Conservation (phyloP, 805 yeast species). For the Wickerhamomyces hampshirensis region DNA sequence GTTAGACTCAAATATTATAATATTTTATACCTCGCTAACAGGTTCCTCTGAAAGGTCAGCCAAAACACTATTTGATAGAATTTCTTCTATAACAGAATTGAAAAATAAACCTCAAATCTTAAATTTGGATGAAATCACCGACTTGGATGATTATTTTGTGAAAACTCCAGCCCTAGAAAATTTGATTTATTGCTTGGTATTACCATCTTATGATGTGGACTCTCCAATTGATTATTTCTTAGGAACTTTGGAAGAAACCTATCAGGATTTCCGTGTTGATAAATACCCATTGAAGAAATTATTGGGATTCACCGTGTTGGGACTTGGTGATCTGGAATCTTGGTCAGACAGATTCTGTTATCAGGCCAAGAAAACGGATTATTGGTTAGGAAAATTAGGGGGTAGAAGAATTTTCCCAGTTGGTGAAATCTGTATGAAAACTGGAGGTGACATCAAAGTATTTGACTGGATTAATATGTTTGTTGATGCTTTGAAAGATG, state of each 20-base stretch:
- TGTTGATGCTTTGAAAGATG: conserved; percentile 57
- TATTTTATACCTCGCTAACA: conserved; percentile 82
- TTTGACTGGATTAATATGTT: conserved; percentile 65
- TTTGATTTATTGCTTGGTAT: conserved; percentile 61
- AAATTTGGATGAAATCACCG: conserved; percentile 78
- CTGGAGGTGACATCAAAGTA: conserved; percentile 53
- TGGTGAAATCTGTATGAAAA: conserved; percentile 79
- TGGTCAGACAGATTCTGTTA: conserved; percentile 86
- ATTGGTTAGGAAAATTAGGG: conserved; percentile 76
- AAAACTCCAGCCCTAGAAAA: conserved; percentile 49
- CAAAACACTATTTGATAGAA: conserved; percentile 36
- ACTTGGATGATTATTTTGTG: conserved; percentile 77
- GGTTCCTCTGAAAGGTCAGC: conserved; percentile 79
- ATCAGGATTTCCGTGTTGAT: conserved; percentile 81
- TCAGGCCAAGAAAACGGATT: conserved; percentile 74
- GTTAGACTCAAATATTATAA: conserved; percentile 51
- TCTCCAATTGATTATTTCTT: conserved; percentile 87
- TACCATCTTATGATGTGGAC: conserved; percentile 91
- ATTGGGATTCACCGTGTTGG: conserved; percentile 80
- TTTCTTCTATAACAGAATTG: conserved; percentile 27
- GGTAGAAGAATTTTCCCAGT: conserved; percentile 79
- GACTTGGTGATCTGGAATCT: conserved; percentile 82
- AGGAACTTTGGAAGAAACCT: conserved; percentile 74
- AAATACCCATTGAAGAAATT: conserved; percentile 67
- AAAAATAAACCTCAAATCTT: conserved; percentile 45